Conservation (phyloP, 1,139 yeast species). For the Zygosaccharomyces pseudobailii region DNA sequence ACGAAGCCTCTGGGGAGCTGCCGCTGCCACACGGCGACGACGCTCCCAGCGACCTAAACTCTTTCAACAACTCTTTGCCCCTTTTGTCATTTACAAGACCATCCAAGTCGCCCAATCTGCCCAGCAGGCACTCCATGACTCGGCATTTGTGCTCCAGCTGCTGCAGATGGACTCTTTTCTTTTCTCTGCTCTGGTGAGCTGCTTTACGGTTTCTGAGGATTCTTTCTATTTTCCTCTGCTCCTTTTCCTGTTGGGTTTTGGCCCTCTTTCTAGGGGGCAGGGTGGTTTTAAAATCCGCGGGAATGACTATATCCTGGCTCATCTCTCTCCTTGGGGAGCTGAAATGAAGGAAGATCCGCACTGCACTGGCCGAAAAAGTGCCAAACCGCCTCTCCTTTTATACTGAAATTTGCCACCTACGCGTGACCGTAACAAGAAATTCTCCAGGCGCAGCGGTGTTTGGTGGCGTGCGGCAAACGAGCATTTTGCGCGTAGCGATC, state of each 20-base stretch:
- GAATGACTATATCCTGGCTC: slow-evolving; percentile 24
- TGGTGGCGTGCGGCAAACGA: not conserved
- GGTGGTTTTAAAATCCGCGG: slow-evolving; percentile 39
- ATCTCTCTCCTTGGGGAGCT: slow-evolving; percentile 3
- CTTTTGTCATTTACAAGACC: slow-evolving; percentile 11
- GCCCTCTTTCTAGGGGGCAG: slow-evolving; percentile 96
- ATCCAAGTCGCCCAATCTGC: slow-evolving; percentile 21
- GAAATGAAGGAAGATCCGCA: not conserved
- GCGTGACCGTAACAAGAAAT: not conserved
- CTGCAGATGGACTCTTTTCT: slow-evolving; percentile 90
- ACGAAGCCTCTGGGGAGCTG: not conserved
- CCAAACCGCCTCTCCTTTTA: not conserved
- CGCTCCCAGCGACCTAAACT: slow-evolving; percentile 2
- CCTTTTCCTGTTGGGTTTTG: slow-evolving; percentile 93
- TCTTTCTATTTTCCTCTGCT: slow-evolving; percentile 89
- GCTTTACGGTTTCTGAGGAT: slow-evolving; percentile 92
- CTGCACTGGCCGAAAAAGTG: not conserved
- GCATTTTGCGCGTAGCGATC: too few relatives aligned
- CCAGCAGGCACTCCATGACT: slow-evolving; percentile 29
- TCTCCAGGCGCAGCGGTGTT: not conserved
- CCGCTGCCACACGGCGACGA: not conserved
- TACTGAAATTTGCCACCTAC: not conserved
- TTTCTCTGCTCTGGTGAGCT: slow-evolving; percentile 95
- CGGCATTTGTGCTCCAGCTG: slow-evolving; percentile 53
- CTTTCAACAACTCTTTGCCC: slow-evolving; percentile 8